A percentile compares a stretch with the other conserved stretches of the same genome.
Conservation (phyloP, 768 basidiomycete species). For the Pilatotrama ljubarskyi region DNA sequence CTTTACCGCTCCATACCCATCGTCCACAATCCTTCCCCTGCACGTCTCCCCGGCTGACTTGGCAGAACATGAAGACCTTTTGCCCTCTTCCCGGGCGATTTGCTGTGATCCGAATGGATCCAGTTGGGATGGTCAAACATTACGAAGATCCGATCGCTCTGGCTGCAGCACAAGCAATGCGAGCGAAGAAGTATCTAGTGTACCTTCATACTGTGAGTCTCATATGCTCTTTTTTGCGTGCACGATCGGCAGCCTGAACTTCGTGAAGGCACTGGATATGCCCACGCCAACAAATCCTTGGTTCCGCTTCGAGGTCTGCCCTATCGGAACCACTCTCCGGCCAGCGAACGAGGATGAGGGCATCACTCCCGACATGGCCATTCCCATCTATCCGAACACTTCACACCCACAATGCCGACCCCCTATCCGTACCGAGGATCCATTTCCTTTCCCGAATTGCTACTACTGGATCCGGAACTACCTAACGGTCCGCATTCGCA, state of each 20-base stretch:
- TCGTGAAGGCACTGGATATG: background rate
- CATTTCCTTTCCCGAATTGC: constrained; percentile 9
- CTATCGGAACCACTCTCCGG: background rate
- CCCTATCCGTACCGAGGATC: background rate
- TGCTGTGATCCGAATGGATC: constrained; percentile 9
- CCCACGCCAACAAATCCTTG: background rate
- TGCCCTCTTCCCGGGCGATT: background rate
- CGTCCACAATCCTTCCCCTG: too few relatives aligned
- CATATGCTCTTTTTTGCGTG: background rate
- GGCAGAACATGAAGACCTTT: too few relatives aligned
- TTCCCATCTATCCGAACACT: constrained; percentile 9
- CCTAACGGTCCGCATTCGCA: background rate
- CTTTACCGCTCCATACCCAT: too few relatives aligned
- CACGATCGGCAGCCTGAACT: background rate
- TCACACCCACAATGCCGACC: background rate
- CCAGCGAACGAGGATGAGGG: background rate
- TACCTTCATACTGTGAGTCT: background rate
- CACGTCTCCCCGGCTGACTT: too few relatives aligned
- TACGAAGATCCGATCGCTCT: background rate
- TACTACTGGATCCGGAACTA: background rate
- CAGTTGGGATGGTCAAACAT: constrained; percentile 2
- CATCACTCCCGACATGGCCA: constrained; percentile 10
- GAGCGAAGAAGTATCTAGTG: background rate
- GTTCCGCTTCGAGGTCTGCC: constrained; percentile 1
- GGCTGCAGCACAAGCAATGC: background rate